Base-by-base conservation (phyloP, 2,329 filamentous ascomycete species). In the Xylaria sp. region DNA sequence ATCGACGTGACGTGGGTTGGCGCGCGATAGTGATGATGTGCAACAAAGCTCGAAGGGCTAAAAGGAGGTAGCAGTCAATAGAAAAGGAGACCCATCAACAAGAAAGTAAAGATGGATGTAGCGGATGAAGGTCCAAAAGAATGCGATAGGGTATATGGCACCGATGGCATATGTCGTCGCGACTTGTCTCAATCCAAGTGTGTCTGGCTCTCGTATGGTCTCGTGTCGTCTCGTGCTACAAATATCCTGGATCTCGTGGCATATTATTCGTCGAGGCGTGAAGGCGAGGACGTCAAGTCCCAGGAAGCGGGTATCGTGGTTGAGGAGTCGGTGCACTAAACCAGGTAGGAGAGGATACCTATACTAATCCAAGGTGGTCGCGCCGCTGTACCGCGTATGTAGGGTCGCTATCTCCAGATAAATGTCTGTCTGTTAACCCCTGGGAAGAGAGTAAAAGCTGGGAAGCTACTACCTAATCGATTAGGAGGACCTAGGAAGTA, bases 91-190 rank as follows among this genome's bases (percentile, higher is more conserved):
- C n/a, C 37, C 20, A 39, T n/a, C 23, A 25, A 44, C 23, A 41
- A 32, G 39, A 28, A n/a, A 25, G 12, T 4, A 10, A 50, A 37
- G 13, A 28, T 20, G 5, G 56, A 50, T 28, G 28, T 28, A 39
- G 8, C 28, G 13, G n/a, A 39, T 6, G 13, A 28, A 25, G 28
- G 28, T 28, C 28, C 28, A 25, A 28, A 28, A 46, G 56, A 46
- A 32, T 28, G n/a, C n/a, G 13, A 50, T 46, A 46, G 23, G 50
- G 23, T 3, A 54, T 23, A 39, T 15, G 25, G 18, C 28, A 34
- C n/a, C 25, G 59, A 15, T 12, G 52, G 44, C 46, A 67, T 52
- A 25, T 28, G 54, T 34, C 34, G 60, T 68, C 25, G 46, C 46
- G 20, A 41, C 54, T 32, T 25, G 54, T 55, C 59, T 50, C 39